These are phyloP conservation scores for Aspergillus campestris DNA, from an alignment of 495 filamentous ascomycete genomes.

Conservation along the genomic window DNA sequence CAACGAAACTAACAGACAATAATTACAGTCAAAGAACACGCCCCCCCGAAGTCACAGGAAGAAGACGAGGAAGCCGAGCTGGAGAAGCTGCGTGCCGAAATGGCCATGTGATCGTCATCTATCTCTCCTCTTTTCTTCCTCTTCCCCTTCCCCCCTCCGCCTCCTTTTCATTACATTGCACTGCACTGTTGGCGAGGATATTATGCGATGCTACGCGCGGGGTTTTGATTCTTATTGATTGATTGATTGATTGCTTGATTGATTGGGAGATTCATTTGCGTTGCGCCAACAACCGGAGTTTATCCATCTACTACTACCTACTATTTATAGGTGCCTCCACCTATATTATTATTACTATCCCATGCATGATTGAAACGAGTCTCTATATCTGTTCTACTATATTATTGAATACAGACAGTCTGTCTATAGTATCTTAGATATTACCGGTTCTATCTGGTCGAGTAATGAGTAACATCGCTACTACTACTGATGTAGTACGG, in stretches of 20 bases:
- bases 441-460: not conserved
- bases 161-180: not conserved
- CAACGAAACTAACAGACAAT: constrained; percentile 7
- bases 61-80: constrained; percentile 97
- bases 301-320: not conserved
- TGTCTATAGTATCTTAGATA: not conserved
- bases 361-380: constrained; percentile 1
- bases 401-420: not conserved
- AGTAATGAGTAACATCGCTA: too few species aligned
- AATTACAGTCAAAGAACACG: constrained; percentile 43
- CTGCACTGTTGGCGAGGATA: not conserved
- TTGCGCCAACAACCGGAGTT: not conserved
- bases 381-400: not conserved
- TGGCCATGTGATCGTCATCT: constrained; percentile 62
- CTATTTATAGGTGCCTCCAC: too few species aligned
- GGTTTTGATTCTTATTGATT: not conserved
- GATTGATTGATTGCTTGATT: too few species aligned
- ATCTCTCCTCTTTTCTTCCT: not conserved
- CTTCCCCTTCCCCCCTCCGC: not conserved
- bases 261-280: not conserved
- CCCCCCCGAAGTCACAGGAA: constrained; percentile 33
- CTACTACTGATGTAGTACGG: too few species aligned
- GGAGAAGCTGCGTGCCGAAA: constrained; percentile 88
- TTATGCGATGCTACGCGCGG: not conserved
- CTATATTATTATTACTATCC: not conserved